Conservation (phyloP, 225 moss, liverwort and hornwort genomes). For the Pleurozium schreberi region DNA sequence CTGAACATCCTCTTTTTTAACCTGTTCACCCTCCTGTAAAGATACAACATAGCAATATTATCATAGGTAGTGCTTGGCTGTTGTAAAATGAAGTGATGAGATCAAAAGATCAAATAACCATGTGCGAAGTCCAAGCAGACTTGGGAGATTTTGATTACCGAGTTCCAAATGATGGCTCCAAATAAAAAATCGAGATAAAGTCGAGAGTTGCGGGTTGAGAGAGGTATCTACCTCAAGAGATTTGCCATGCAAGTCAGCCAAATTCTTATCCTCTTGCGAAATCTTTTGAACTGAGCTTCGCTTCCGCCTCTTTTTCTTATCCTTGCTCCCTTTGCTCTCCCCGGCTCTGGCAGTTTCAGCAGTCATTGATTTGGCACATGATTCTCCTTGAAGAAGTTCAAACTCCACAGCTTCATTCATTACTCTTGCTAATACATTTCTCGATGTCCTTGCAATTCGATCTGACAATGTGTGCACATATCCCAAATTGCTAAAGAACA, state of each 20-base stretch:
- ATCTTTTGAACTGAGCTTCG: constrained; percentile 38
- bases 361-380: constrained; percentile 13
- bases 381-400: constrained; percentile 78
- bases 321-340: constrained; percentile 45
- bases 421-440: constrained; percentile 58
- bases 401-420: constrained; percentile 67
- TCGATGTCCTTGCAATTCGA: constrained; percentile 50
- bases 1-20: constrained; percentile 1
- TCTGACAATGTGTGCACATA: constrained; percentile 53
- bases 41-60: not conserved
- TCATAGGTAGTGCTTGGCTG: not conserved
- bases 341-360: constrained; percentile 20
- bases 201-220: not conserved
- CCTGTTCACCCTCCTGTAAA: constrained; percentile 8
- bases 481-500: constrained; percentile 59
- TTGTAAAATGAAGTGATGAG: not conserved
- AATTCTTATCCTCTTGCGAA: constrained; percentile 21
- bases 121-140: not conserved
- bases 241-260: constrained; percentile 5
- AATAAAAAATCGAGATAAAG: not conserved
- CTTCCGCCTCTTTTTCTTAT: constrained; percentile 75
- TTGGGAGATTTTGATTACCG: not conserved
- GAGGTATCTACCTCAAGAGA: constrained; percentile 29
- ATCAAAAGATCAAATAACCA: not conserved
- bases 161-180: not conserved